Evolutionary conservation across 768 basidiomycete genomes (phyloP), one percentile per base, ranked within the genome.

Genomic region (Boletus huronensis): DNA sequence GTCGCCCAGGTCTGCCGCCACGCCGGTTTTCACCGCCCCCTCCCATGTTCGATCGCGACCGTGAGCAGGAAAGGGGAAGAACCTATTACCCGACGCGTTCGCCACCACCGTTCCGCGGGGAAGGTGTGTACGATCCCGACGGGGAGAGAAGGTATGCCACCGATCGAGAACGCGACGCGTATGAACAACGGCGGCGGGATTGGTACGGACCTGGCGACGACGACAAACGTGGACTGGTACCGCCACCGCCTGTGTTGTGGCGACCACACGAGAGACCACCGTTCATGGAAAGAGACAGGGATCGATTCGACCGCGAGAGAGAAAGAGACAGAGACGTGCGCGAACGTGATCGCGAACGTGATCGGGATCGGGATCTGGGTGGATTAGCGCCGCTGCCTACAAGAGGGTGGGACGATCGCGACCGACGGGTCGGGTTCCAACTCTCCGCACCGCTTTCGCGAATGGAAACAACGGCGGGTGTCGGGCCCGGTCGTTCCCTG

Each of bases 301-400:
- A 77, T 13, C 67, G 76, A 34, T 74, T 71, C 52, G 76, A 77
- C 6, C 70, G 75, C 32, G 73, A 74, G 13, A 64, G 64, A 44
- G 63, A 64, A 1, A 50, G 75, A 8, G 73, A 65, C 10, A 62
- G 57, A 21, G 60, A 65, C 1, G 4, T 54, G 1, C 64, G 63
- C 17, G 78, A 79, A 4, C 74, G 77, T 7, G 74, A 75, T 8
- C 58, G 58, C 19, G 77, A 77, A 6, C 73, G 77, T 9, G 73
- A 74, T 2, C 62, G 74, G 11, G 63, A 61, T 1, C 57, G 58
- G 13, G 61, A 61, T 25, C 47, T 53, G 6, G 54, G 40, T 3
- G 52, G 39, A 10, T 11, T 54, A n/a, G 34, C 29, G 0, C 59
- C 58, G 2, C 64, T 64, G 1, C 64, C 70, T 31, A 62, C 64